Percentiles rank a stretch among this genome's conserved stretches.
Conservation (phyloP, 2,329 filamentous ascomycete genomes). For the Metarhizium album region DNA sequence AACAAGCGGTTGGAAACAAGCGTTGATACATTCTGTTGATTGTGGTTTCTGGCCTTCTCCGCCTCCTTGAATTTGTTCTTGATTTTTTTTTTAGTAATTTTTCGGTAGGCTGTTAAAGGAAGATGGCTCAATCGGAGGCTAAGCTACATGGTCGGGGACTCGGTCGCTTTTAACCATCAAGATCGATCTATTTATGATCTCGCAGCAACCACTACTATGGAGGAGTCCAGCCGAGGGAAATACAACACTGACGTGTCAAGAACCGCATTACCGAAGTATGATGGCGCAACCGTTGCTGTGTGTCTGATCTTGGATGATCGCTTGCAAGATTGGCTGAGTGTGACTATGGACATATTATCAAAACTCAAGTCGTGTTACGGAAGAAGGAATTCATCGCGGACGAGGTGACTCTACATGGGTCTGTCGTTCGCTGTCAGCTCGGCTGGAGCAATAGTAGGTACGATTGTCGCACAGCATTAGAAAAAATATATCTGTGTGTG, state of each 20-base stretch:
- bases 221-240: neutral
- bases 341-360: neutral
- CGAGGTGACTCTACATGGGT: neutral
- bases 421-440: neutral
- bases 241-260: neutral
- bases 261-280: neutral
- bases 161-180: neutral
- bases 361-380: neutral
- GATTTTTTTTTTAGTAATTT: neutral
- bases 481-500: too few species aligned
- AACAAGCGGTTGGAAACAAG: neutral
- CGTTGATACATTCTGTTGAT: neutral
- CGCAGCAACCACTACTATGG: neutral
- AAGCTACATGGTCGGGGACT: neutral
- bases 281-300: neutral
- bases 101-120: neutral
- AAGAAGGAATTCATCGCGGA: too few species aligned
- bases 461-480: neutral
- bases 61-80: too few species aligned
- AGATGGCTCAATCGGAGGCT: too few species aligned
- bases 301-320: neutral
- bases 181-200: neutral
- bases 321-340: neutral
- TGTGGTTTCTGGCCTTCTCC: too few species aligned
- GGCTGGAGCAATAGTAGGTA: neutral